phyloP scores from a whole-genome alignment of 2,329 filamentous ascomycete species.

The Clarireedia sp. region DNA sequence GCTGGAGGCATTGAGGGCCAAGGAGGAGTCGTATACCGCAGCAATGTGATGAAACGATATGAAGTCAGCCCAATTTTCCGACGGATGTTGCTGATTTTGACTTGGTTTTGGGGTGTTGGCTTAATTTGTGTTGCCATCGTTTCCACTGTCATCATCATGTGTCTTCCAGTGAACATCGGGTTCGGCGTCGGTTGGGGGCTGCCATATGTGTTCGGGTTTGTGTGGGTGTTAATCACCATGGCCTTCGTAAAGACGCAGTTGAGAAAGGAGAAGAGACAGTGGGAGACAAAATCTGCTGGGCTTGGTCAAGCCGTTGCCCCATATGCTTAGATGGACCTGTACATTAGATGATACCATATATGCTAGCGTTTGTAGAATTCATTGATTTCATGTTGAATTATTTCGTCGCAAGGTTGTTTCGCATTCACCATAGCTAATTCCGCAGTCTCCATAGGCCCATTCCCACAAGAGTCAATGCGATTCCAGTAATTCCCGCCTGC shows the following conservation, averaged over 20 bases:
- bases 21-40: slow-evolving; percentile 21
- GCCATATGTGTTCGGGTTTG: slow-evolving; percentile 17
- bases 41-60: slow-evolving; percentile 21
- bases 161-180: slow-evolving; percentile 17
- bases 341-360: neutral
- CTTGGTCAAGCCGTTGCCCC: slow-evolving; percentile 7
- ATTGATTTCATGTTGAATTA: neutral
- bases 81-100: slow-evolving; percentile 21
- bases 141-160: slow-evolving; percentile 22
- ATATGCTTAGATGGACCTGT: neutral
- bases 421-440: slow-evolving; percentile 17
- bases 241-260: slow-evolving; percentile 17
- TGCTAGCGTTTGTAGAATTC: neutral
- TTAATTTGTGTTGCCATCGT: slow-evolving; percentile 20
- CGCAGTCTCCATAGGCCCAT: slow-evolving; percentile 54
- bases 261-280: slow-evolving; percentile 17
- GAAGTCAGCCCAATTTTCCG: slow-evolving; percentile 22
- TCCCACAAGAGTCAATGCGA: slow-evolving; percentile 60
- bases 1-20: slow-evolving; percentile 21
- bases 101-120: slow-evolving; percentile 27
- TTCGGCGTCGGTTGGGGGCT: slow-evolving; percentile 26
- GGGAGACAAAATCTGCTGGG: slow-evolving; percentile 13
- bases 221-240: slow-evolving; percentile 15
- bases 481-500: slow-evolving; percentile 56
- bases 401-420: neutral